A percentile compares a stretch with the other conserved stretches of the same genome.
Evolutionary conservation across 805 yeast species (phyloP).

Genomic region (Lipomyces sp.): DNA sequence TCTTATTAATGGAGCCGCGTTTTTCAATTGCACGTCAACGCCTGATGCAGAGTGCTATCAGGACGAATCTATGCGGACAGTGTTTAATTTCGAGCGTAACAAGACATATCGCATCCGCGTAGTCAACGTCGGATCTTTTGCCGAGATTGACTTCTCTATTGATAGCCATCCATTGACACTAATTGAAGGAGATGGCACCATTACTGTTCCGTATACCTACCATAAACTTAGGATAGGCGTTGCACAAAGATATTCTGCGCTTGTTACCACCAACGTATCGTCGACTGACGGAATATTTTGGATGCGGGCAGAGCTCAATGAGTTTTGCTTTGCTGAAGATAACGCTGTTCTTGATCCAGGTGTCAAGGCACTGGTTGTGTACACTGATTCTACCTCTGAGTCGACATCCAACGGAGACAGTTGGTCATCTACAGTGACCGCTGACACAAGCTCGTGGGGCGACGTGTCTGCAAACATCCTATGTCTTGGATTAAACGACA

Average conservation of each 20-base stretch:
- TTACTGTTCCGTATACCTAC: constrained; percentile 31
- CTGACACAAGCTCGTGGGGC: constrained; percentile 23
- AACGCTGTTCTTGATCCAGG: constrained; percentile 39
- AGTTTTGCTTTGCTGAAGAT: constrained; percentile 39
- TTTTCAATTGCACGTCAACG: constrained; percentile 34
- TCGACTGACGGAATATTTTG: constrained; percentile 39
- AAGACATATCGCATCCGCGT: constrained; percentile 31
- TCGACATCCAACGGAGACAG: constrained; percentile 6
- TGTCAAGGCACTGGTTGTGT: constrained; percentile 38
- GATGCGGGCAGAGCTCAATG: constrained; percentile 43
- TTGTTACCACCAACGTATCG: constrained; percentile 52
- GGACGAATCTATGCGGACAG: constrained; percentile 26
- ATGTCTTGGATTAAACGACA: constrained; percentile 33
- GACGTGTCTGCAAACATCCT: constrained; percentile 31
- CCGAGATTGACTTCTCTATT: constrained; percentile 37
- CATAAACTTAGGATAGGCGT: constrained; percentile 47
- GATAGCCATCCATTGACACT: constrained; percentile 34
- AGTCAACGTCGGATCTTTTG: constrained; percentile 38
- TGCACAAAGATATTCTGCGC: constrained; percentile 76
- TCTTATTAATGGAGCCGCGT: constrained; percentile 43
- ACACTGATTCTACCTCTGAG: constrained; percentile 31
- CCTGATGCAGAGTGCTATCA: constrained; percentile 34
- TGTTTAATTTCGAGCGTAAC: constrained; percentile 16
- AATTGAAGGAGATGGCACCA: constrained; percentile 40
- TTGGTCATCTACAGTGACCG: constrained; percentile 1